Evolutionary conservation across 495 filamentous ascomycete genomes (phyloP).

Genomic region (Penicillium robsamsonii): DNA sequence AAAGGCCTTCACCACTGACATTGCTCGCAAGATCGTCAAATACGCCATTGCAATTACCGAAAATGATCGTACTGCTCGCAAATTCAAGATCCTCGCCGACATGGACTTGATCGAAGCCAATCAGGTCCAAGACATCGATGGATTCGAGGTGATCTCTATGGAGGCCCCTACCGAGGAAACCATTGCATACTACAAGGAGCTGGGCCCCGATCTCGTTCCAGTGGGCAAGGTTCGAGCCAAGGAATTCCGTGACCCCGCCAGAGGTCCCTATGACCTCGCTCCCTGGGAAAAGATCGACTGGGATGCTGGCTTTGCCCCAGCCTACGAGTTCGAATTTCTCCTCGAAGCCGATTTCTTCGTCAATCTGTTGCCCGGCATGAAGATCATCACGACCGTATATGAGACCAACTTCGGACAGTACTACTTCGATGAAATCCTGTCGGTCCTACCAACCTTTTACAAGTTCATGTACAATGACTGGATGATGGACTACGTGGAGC

Average conservation of each 20-base stretch:
- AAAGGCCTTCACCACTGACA: conserved; percentile 25
- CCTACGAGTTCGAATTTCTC: conserved; percentile 58
- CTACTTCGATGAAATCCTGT: conserved; percentile 57
- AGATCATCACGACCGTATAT: conserved; percentile 63
- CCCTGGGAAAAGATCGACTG: conserved; percentile 38
- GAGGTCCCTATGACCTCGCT: conserved; percentile 41
- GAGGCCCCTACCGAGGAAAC: conserved; percentile 37
- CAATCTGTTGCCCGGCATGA: conserved; percentile 70
- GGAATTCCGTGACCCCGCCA: conserved; percentile 41
- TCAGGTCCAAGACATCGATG: conserved; percentile 44
- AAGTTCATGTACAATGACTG: conserved; percentile 68
- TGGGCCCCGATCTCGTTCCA: conserved; percentile 36
- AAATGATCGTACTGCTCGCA: conserved; percentile 40
- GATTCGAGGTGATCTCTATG: conserved; percentile 58
- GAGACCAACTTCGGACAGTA: conserved; percentile 60
- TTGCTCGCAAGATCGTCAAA: conserved; percentile 46
- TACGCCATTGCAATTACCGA: conserved; percentile 36
- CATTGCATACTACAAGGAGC: conserved; percentile 40
- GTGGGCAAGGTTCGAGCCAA: conserved; percentile 47
- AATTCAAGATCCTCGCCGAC: conserved; percentile 29
- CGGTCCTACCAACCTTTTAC: conserved; percentile 57
- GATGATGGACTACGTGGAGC: conserved; percentile 64
- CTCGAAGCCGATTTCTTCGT: conserved; percentile 64
- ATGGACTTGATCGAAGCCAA: conserved; percentile 29
- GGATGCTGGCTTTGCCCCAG: conserved; percentile 19